phyloP scores from a whole-genome alignment of 306 rosid genomes.

The Begonia masoniana region DNA sequence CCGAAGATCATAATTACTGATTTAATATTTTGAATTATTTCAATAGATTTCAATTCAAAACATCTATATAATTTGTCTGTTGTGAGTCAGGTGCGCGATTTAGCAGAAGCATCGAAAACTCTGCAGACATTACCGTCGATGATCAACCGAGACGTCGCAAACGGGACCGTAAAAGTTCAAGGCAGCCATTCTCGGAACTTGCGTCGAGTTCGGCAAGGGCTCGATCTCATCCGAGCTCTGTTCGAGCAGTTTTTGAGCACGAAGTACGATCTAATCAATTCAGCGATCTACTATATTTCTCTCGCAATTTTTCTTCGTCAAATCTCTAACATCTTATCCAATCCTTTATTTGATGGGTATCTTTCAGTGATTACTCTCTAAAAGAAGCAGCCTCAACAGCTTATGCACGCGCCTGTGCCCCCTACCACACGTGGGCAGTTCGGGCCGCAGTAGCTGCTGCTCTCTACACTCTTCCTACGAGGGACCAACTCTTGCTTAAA shows the following conservation, averaged over 20 bases:
- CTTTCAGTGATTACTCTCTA: constrained; percentile 43
- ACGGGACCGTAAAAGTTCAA: constrained; percentile 36
- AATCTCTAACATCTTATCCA: background rate
- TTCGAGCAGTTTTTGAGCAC: constrained; percentile 50
- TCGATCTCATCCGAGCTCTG: constrained; percentile 79
- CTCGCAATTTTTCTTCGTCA: background rate
- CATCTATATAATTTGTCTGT: no score
- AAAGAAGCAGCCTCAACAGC: constrained; percentile 75
- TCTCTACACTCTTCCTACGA: constrained; percentile 83
- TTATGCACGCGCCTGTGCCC: constrained; percentile 74
- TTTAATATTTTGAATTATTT: no score
- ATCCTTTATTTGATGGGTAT: background rate
- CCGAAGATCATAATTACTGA: no score
- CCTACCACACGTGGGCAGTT: constrained; percentile 78
- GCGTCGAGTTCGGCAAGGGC: constrained; percentile 91
- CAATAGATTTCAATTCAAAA: no score
- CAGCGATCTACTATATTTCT: background rate
- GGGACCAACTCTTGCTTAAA: constrained; percentile 64
- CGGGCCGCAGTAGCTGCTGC: constrained; percentile 94
- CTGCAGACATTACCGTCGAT: constrained; percentile 30
- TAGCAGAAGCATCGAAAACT: constrained; percentile 58
- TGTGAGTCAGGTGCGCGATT: constrained; percentile 41
- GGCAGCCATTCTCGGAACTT: constrained; percentile 85
- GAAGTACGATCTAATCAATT: constrained; percentile 31
- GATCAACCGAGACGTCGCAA: constrained; percentile 52